These are phyloP conservation scores for Solidago caesia DNA, from an alignment of 129 eudicot genomes.

Conservation along the genomic window DNA sequence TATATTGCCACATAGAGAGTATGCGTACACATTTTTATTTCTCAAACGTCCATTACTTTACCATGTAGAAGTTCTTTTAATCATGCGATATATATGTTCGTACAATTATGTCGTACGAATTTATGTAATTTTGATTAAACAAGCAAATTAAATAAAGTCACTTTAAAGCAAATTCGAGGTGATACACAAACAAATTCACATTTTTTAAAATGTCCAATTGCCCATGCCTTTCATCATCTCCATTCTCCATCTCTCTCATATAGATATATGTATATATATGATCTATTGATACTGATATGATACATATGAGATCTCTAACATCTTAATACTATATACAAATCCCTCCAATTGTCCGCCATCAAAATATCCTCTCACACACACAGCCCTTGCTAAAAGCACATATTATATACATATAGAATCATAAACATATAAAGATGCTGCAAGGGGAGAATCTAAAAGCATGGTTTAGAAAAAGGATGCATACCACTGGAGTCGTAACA, in stretches of 20 bases:
- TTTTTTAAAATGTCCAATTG: background rate
- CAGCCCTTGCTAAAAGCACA: background rate
- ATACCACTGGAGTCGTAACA: constrained; percentile 19
- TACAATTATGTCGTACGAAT: constrained; percentile 13
- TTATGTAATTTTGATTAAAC: background rate
- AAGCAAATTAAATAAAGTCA: background rate
- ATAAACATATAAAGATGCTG: constrained; percentile 23
- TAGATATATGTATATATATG: background rate
- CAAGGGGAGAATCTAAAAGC: constrained; percentile 32
- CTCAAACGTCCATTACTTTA: background rate
- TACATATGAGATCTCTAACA: background rate
- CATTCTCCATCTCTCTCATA: background rate
- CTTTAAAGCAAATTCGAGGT: background rate
- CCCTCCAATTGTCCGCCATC: constrained; percentile 27
- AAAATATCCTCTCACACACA: background rate
- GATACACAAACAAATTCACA: background rate
- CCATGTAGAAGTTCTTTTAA: constrained; percentile 1
- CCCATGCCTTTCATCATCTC: background rate
- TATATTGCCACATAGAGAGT: background rate
- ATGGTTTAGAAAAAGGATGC: constrained; percentile 35
- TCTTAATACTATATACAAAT: constrained; percentile 11
- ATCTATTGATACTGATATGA: too few species aligned
- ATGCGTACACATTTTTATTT: background rate
- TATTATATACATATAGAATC: background rate
- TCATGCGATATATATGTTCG: constrained; percentile 10